phyloP scores from a whole-genome alignment of 345 rosid species.

The Bretschneidera sinensis region DNA sequence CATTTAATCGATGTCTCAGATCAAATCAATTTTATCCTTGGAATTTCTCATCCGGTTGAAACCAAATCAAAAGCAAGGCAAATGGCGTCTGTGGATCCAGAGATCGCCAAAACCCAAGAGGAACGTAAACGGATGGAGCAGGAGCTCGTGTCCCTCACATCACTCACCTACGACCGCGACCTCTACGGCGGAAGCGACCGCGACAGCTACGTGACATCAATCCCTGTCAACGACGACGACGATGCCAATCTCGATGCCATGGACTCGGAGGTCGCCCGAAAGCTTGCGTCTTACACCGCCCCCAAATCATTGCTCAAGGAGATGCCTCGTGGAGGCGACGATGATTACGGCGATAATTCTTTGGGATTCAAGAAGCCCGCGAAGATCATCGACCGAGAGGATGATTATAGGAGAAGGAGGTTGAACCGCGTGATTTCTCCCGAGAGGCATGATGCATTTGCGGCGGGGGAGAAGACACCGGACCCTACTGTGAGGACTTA shows the following conservation, averaged over 20 bases:
- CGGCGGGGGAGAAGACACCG: constrained; percentile 91
- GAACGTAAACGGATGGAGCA: constrained; percentile 69
- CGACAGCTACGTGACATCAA: constrained; percentile 56
- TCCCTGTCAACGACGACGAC: constrained; percentile 84
- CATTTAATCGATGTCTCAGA: too few relatives aligned
- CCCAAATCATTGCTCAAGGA: constrained; percentile 77
- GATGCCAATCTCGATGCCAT: constrained; percentile 53
- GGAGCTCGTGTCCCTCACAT: constrained; percentile 66
- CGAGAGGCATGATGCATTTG: constrained; percentile 85
- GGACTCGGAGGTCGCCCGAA: constrained; percentile 67
- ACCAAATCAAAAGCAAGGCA: neutral
- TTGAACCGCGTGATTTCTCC: constrained; percentile 84
- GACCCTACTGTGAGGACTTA: constrained; percentile 72
- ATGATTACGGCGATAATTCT: constrained; percentile 37
- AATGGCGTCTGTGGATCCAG: constrained; percentile 52
- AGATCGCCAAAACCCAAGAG: constrained; percentile 82
- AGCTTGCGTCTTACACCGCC: constrained; percentile 84
- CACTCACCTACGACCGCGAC: constrained; percentile 70
- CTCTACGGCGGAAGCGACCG: constrained; percentile 76
- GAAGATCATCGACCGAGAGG: constrained; percentile 85
- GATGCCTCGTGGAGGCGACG: constrained; percentile 60
- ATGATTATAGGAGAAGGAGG: constrained; percentile 84
- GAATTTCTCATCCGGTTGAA: neutral
- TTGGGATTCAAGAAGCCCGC: constrained; percentile 61
- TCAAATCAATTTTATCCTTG: too few relatives aligned